These are phyloP conservation scores for Saxophila tyrrhenica DNA, from an alignment of 495 filamentous ascomycete species.

Conservation along the genomic window DNA sequence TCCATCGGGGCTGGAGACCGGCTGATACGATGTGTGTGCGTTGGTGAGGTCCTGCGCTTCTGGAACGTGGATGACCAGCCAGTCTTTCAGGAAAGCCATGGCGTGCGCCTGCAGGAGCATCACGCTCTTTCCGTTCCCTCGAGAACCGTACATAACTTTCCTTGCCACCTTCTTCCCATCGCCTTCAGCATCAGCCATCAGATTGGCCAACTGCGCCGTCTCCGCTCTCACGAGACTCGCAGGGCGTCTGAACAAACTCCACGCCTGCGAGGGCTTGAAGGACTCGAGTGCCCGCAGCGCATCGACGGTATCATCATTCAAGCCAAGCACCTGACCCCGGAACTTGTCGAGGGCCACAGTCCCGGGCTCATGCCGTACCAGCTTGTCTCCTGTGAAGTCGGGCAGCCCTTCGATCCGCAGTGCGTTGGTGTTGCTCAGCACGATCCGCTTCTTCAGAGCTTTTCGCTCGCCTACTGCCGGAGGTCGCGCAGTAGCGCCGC, in stretches of 20 bases:
- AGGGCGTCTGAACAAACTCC: conserved; percentile 74
- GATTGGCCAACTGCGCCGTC: conserved; percentile 54
- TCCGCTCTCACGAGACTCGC: conserved; percentile 63
- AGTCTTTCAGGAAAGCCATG: conserved; percentile 69
- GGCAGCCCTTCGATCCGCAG: conserved; percentile 55
- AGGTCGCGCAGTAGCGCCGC: conserved; percentile 29
- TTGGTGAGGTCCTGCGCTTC: conserved; percentile 79
- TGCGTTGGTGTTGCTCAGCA: conserved; percentile 88
- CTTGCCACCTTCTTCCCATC: conserved; percentile 48
- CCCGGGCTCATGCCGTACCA: conserved; percentile 21
- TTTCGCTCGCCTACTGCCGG: conserved; percentile 72
- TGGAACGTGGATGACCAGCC: conserved; percentile 85
- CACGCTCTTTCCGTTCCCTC: conserved; percentile 71
- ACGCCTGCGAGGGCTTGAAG: conserved; percentile 85
- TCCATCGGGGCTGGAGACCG: conserved; percentile 32
- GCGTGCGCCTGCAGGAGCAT: conserved; percentile 75
- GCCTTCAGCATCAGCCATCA: conserved; percentile 42
- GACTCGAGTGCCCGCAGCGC: conserved; percentile 69
- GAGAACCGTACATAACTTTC: conserved; percentile 54
- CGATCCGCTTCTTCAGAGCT: conserved; percentile 72
- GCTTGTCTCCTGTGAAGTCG: conserved; percentile 45
- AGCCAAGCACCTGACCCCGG: conserved; percentile 50
- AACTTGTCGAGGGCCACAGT: conserved; percentile 31
- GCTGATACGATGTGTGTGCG: conserved; percentile 66
- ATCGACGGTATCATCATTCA: conserved; percentile 63